Percentiles rank a stretch among this genome's conserved stretches.
Conservation (phyloP, 768 basidiomycete genomes). For the Boletus eberwhitei region DNA sequence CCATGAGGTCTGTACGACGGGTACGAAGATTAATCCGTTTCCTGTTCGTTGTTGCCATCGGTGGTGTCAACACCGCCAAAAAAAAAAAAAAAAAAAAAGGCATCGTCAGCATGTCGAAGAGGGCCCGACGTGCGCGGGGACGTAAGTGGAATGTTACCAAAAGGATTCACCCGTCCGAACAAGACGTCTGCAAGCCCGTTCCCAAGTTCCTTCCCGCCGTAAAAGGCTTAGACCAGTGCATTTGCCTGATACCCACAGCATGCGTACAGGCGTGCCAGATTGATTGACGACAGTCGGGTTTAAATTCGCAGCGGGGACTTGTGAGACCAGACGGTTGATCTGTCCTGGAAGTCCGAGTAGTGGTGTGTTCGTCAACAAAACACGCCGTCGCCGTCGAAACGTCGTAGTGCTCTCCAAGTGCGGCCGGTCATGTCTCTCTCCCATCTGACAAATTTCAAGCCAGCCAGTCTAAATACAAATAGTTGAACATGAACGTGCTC, state of each 20-base stretch:
- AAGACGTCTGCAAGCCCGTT: background rate
- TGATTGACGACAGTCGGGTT: too few species aligned
- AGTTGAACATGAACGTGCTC: background rate
- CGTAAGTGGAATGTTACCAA: background rate
- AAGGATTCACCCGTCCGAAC: background rate
- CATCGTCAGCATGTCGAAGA: too few species aligned
- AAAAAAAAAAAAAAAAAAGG: background rate
- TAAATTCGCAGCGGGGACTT: background rate
- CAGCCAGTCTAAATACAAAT: background rate
- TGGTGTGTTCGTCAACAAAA: background rate
- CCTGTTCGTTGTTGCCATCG: background rate
- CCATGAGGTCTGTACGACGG: background rate
- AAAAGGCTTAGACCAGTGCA: background rate
- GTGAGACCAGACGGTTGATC: background rate
- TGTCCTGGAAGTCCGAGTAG: background rate
- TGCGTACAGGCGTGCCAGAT: background rate
- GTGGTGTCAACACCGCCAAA: background rate
- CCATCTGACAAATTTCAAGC: background rate
- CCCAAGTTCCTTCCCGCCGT: background rate
- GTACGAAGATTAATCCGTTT: background rate
- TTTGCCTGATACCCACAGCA: background rate
- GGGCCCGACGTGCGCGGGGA: background rate
- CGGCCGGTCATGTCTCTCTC: background rate
- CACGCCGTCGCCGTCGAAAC: background rate
- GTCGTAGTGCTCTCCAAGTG: background rate